Evolutionary conservation across 441 rosid genomes (phyloP).

Genomic region (Arabidopsis lyrata): DNA sequence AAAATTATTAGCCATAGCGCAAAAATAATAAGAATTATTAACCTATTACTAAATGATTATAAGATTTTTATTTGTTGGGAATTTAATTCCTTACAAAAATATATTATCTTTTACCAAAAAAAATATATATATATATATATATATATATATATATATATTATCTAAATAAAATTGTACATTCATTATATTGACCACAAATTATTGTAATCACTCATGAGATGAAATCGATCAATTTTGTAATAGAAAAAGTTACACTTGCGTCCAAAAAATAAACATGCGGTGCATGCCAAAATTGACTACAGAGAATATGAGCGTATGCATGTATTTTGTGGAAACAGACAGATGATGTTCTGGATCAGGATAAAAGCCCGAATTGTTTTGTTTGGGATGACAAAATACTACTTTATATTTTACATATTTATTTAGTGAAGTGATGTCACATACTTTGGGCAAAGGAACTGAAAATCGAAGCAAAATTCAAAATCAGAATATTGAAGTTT

Average conservation of each 20-base stretch:
- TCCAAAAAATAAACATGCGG: neutral
- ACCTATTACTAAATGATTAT: neutral
- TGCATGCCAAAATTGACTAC: slow-evolving; percentile 17
- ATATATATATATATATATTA: too few relatives aligned
- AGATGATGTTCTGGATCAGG: slow-evolving; percentile 12
- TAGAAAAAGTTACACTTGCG: neutral
- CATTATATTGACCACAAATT: neutral
- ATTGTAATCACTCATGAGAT: neutral
- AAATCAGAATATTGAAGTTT: too few relatives aligned
- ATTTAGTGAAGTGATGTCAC: neutral
- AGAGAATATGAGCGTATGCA: neutral
- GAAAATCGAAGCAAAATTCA: too few relatives aligned
- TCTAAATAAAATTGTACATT: neutral
- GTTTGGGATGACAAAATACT: slow-evolving; percentile 27
- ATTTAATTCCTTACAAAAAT: neutral
- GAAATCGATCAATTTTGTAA: neutral
- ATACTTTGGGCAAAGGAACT: neutral
- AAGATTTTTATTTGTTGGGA: neutral
- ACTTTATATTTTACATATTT: slow-evolving; percentile 11
- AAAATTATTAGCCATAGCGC: neutral
- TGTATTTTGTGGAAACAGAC: neutral
- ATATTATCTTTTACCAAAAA: too few relatives aligned
- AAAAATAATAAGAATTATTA: neutral
- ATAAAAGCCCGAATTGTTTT: slow-evolving; percentile 1
- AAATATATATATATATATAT: too few relatives aligned